Evolutionary conservation across 1,139 yeast genomes (phyloP), one percentile per base, ranked within the genome.

Genomic region (Debaryomyces psychrophilus): DNA sequence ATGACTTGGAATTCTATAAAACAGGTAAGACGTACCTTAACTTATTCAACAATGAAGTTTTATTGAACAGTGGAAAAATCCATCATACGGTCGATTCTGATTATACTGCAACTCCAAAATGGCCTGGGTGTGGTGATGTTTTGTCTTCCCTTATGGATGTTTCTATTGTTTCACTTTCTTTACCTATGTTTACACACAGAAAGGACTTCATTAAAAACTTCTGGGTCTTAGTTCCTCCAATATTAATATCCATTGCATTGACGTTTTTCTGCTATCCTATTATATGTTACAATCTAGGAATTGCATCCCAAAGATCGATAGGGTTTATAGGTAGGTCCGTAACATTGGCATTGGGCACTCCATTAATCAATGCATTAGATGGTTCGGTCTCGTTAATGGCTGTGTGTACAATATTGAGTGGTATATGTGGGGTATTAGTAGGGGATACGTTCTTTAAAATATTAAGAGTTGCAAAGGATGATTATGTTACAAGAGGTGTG

Each of bases 71-170:
- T 39, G 72, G 73, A 2, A 57, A 61, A 25, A 52, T 57, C 14
- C 43, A 44, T 18, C 29, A 41, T 2, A 36, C 44, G 4, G 50
- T 55, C 4, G 37, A 40, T 1, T 45, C 56, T 5, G 65, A 69
- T 46, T 60, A 55, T 17, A 71, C 78, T 0, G 60, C 67, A 2
- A 68, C 73, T 8, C 76, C 77, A 1, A 65, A 66, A 34, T 77
- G 83, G 79, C 95, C 95, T 0, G 95, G 95, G 0, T 88, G 93
- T 34, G 95, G 95, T 1, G 95, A 87, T 58, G 71, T 87, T 9
- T 72, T 87, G 34, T 66, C 84, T 7, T 79, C 90, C 0, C 62
- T 87, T 50, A 82, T 87, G 85, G 95, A 87, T 55, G 77, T 86
- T 4, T 81, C 90, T 2, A 87, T 87, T 64, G 90, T 87, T 1